phyloP scores from a whole-genome alignment of 108 stramenopile species.

The Aurantiochytrium sp. region DNA sequence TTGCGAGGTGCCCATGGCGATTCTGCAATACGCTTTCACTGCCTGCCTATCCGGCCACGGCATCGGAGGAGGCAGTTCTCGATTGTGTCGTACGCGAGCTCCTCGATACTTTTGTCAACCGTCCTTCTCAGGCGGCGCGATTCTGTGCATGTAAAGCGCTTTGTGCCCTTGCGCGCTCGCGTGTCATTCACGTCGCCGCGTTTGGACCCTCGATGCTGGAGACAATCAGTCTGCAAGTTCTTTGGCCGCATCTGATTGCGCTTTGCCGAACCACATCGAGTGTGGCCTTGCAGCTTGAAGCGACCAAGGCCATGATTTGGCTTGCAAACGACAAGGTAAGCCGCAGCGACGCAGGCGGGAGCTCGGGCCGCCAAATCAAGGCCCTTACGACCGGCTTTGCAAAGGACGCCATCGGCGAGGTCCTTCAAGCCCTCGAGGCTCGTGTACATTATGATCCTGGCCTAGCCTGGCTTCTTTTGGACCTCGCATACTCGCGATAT shows the following conservation, averaged over 20 bases:
- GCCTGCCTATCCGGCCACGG: neutral
- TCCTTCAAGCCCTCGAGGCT: neutral
- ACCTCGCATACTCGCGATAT: neutral
- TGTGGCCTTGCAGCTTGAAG: neutral
- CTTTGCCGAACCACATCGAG: neutral
- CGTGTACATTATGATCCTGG: neutral
- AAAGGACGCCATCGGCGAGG: neutral
- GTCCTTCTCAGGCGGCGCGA: neutral
- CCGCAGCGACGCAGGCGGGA: neutral
- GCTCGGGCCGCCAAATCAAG: neutral
- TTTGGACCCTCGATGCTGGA: neutral
- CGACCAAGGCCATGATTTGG: neutral
- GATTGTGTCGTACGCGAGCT: neutral
- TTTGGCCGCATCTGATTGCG: neutral
- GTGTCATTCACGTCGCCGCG: neutral
- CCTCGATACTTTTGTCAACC: neutral
- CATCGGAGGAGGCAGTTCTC: neutral
- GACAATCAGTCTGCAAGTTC: neutral
- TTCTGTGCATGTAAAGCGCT: neutral
- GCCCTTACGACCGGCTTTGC: neutral
- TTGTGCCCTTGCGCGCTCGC: neutral
- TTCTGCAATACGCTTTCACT: neutral
- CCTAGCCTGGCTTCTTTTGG: neutral
- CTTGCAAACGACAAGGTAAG: neutral
- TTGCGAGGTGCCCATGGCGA: neutral